Conservation (phyloP, 1,284 basidiomycete species). For the Anthracocystis walkeri region DNA sequence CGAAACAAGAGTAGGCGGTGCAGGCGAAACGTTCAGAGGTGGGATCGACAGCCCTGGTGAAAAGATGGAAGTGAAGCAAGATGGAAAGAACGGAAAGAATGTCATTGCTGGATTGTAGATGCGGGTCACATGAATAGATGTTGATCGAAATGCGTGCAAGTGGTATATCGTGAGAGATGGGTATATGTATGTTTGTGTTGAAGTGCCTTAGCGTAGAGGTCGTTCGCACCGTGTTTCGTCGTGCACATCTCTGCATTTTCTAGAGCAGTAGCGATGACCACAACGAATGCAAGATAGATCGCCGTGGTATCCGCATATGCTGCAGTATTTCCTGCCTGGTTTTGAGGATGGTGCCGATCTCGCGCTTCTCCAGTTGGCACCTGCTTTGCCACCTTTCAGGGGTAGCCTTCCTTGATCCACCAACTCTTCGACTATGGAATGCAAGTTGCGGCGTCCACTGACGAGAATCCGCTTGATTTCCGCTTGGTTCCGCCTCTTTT, state of each 20-base stretch:
- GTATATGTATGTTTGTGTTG: background rate
- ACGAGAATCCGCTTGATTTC: conserved; percentile 38
- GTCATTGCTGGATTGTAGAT: conserved; percentile 45
- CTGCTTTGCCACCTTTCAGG: conserved; percentile 12
- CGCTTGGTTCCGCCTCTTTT: conserved; percentile 34
- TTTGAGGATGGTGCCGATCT: conserved; percentile 17
- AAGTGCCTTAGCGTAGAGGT: conserved; percentile 23
- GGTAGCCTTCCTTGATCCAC: conserved; percentile 41
- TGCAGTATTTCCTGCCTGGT: conserved; percentile 35
- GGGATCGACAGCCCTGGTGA: conserved; percentile 50
- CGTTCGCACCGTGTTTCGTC: conserved; percentile 46
- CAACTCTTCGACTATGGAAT: conserved; percentile 37
- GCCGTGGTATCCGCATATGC: conserved; percentile 47
- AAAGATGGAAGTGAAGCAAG: conserved; percentile 11
- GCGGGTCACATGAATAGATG: background rate
- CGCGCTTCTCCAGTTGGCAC: conserved; percentile 30
- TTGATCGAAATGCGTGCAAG: conserved; percentile 2
- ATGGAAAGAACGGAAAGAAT: conserved; percentile 6
- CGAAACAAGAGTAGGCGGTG: conserved; percentile 47
- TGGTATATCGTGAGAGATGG: background rate
- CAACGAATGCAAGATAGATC: conserved; percentile 41
- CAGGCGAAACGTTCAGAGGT: conserved; percentile 52
- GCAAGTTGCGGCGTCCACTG: conserved; percentile 25
- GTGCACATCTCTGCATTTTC: conserved; percentile 36
- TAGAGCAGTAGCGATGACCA: conserved; percentile 36